Evolutionary conservation across 2,329 filamentous ascomycete species (phyloP).

Genomic region (Trematosphaeria pertusa): DNA sequence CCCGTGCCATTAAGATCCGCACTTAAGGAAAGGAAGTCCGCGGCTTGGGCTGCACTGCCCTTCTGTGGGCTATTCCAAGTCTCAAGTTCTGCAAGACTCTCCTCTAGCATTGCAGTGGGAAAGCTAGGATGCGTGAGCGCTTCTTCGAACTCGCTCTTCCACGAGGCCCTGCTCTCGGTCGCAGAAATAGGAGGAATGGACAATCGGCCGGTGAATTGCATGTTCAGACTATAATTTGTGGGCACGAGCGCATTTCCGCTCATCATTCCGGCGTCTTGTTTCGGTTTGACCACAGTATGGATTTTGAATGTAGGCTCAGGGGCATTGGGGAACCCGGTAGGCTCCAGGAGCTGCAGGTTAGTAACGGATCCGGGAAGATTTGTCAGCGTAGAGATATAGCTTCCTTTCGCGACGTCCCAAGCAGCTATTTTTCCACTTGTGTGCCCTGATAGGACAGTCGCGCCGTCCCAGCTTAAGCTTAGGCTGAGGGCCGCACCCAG

Average conservation of each 20-base stretch:
- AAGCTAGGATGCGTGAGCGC: constrained; percentile 54
- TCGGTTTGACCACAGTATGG: constrained; percentile 79
- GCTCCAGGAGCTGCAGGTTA: constrained; percentile 76
- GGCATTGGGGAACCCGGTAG: constrained; percentile 56
- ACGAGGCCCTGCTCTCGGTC: constrained; percentile 22
- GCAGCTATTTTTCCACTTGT: constrained; percentile 76
- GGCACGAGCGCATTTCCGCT: constrained; percentile 48
- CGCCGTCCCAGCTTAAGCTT: constrained; percentile 81
- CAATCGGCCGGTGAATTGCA: constrained; percentile 62
- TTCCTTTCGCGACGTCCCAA: constrained; percentile 79
- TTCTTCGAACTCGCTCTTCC: constrained; percentile 44
- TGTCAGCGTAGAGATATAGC: constrained; percentile 70
- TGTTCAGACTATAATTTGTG: constrained; percentile 69
- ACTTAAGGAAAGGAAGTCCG: constrained; percentile 47
- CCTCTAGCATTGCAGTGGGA: constrained; percentile 49
- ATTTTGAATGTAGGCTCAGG: constrained; percentile 55
- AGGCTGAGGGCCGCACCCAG: constrained; percentile 72
- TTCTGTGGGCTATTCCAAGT: constrained; percentile 34
- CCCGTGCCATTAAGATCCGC: constrained; percentile 18
- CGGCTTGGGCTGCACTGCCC: constrained; percentile 21
- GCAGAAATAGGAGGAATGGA: constrained; percentile 38
- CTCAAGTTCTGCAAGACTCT: constrained; percentile 43
- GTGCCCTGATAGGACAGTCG: constrained; percentile 80
- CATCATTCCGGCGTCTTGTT: constrained; percentile 62
- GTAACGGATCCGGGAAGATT: constrained; percentile 83